Conservation (phyloP, 1,284 basidiomycete species). For the Nidula niveotomentosa region DNA sequence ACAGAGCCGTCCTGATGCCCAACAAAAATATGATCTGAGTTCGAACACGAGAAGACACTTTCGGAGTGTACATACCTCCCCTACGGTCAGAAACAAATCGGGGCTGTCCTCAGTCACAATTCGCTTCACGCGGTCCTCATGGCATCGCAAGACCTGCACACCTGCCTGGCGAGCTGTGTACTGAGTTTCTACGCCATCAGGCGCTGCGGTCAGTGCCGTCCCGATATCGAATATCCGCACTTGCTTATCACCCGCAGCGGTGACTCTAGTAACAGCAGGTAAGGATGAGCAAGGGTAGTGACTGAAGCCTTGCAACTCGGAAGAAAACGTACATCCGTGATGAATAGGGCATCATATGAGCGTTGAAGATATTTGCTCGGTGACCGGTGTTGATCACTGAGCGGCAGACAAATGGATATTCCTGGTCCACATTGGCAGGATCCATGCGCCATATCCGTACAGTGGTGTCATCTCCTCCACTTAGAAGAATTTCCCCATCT, state of each 20-base stretch:
- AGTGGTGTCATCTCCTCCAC: slow-evolving; percentile 82
- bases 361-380: slow-evolving; percentile 85
- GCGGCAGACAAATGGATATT: slow-evolving; percentile 68
- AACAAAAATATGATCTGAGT: slow-evolving; percentile 1
- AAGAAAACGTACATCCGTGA: slow-evolving; percentile 53
- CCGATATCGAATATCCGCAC: slow-evolving; percentile 83
- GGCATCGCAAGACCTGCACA: slow-evolving; percentile 65
- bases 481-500: slow-evolving; percentile 73
- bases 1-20: slow-evolving; percentile 44
- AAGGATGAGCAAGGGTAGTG: background rate
- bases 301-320: background rate
- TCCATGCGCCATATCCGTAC: slow-evolving; percentile 47
- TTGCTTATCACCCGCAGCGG: slow-evolving; percentile 79
- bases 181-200: slow-evolving; percentile 21
- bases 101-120: slow-evolving; percentile 85
- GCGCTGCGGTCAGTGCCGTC: slow-evolving; percentile 37
- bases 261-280: slow-evolving; percentile 45
- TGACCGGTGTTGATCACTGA: slow-evolving; percentile 79
- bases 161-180: slow-evolving; percentile 45
- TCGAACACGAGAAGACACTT: slow-evolving; percentile 1
- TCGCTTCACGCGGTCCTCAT: slow-evolving; percentile 71
- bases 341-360: slow-evolving; percentile 79
- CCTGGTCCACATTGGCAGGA: slow-evolving; percentile 46
- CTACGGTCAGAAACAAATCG: slow-evolving; percentile 82
- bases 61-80: slow-evolving; percentile 55